Evolutionary conservation across 2,329 filamentous ascomycete genomes (phyloP), one percentile per base, ranked within the genome.

Genomic region (Claviceps cyperi): DNA sequence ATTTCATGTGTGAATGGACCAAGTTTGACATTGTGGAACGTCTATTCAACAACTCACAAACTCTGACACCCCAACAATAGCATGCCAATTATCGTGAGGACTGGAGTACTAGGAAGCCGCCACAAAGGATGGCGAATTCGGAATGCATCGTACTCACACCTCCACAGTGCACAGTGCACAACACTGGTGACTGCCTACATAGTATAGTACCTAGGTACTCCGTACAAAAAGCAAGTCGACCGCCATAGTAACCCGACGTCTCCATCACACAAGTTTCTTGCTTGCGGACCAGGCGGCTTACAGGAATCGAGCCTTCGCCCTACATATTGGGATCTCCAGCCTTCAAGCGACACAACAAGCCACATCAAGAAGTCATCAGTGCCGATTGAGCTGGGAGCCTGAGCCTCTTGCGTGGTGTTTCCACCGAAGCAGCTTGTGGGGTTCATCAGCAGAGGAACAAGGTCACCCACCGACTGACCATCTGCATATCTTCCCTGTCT

Each of bases 261-360:
- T 7, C 19, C n/a, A n/a, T n/a, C 7, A 19, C 17, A 19, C 19
- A 21, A 21, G 9, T 19, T 9, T 40, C n/a, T 40, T 40, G 7
- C 38, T 19, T 40, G 8, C 13, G 8, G 8, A 9, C 9, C 22
- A 22, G 22, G 22, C 22, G 22, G 22, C 22, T 22, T 22, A 22
- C 19, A 41, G 24, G 48, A 40, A 24, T 53, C 48, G 52, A 37
- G 22, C 48, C 50, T 56, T 50, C 17, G 5, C 17, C 44, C 22
- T 37, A n/a, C n/a, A n/a, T n/a, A 15, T 35, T 37, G 28, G 32
- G 32, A 46, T 22, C 28, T 21, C 19, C 32, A 2, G 13, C 17
- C 43, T 35, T 8, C 17, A 17, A 11, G 43, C 28, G 43, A 32
- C 15, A 35, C 43, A 24, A 44, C 24, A 32, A 44, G 41, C 22